A percentile compares a stretch with the other conserved stretches of the same genome.
phyloP scores from a whole-genome alignment of 768 basidiomycete species.

The Serendipita sp. region DNA sequence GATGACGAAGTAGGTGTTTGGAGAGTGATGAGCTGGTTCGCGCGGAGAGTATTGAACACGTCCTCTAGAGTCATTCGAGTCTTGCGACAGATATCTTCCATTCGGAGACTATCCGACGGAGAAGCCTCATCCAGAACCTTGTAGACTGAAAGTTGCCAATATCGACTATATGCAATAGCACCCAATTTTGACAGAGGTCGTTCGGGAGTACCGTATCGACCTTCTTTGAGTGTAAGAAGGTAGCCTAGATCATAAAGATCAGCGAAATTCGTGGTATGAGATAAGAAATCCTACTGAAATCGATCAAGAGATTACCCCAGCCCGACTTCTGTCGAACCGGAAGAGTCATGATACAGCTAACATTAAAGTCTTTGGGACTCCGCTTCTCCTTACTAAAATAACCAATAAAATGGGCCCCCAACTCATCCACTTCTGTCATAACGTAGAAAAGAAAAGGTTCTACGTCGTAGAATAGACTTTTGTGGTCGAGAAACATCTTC shows the following conservation, averaged over 20 bases:
- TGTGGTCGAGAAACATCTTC: conserved; percentile 98
- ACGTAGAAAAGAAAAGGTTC: conserved; percentile 99
- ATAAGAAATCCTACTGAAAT: conserved; percentile 64
- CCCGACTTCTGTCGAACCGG: conserved; percentile 88
- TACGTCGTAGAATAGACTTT: conserved; percentile 97
- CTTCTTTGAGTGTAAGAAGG: conserved; percentile 88
- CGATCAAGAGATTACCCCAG: conserved; percentile 94
- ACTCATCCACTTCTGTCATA: conserved; percentile 78
- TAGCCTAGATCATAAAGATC: conserved; percentile 46
- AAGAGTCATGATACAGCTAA: conserved; percentile 98
- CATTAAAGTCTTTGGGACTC: conserved; percentile 88
- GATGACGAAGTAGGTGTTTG: conserved; percentile 30
- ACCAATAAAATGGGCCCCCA: conserved; percentile 86
- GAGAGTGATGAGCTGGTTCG: conserved; percentile 10
- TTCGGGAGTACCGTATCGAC: conserved; percentile 79
- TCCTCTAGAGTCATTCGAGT: conserved; percentile 91
- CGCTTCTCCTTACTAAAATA: conserved; percentile 99
- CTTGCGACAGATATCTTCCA: conserved; percentile 52
- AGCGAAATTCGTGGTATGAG: not conserved
- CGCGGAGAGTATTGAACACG: conserved; percentile 51
- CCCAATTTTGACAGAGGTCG: conserved; percentile 89
- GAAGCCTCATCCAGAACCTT: conserved; percentile 26
- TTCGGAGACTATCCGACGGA: conserved; percentile 10
- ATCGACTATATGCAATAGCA: conserved; percentile 83
- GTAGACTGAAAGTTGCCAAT: conserved; percentile 75